Evolutionary conservation across 23 red algal species (phyloP).

Genomic region (Agarophyton chilense): DNA sequence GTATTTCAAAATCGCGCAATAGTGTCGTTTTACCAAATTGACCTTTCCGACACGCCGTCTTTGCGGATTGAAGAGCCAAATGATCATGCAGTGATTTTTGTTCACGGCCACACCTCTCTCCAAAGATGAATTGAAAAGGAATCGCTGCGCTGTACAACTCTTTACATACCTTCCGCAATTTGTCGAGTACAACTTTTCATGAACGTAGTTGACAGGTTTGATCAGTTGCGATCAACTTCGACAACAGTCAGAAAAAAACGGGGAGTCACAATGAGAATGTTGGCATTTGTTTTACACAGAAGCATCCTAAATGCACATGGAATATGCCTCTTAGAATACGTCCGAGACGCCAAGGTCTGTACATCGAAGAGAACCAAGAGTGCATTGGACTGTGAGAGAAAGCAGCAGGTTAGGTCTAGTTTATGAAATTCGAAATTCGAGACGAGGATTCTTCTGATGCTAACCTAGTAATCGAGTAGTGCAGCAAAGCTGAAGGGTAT

Average conservation of each 20-base stretch:
- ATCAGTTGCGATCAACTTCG: constrained; percentile 6
- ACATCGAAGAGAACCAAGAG: not conserved
- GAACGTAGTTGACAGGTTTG: constrained; percentile 26
- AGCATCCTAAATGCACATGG: not conserved
- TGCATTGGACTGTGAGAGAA: not conserved
- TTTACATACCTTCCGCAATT: not conserved
- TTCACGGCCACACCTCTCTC: not conserved
- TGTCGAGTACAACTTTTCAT: not conserved
- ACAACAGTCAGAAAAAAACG: not conserved
- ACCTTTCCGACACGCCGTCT: not conserved
- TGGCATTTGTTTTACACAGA: constrained; percentile 3
- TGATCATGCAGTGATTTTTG: not conserved
- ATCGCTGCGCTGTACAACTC: not conserved
- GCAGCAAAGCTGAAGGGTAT: constrained; percentile 52
- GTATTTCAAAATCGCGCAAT: not conserved
- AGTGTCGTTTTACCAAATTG: constrained; percentile 8
- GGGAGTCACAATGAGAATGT: constrained; percentile 8
- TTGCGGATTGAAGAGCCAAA: not conserved
- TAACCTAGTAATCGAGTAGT: constrained; percentile 23
- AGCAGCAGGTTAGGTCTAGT: not conserved
- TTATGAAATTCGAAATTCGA: not conserved
- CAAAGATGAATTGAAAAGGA: not conserved
- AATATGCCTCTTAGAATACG: not conserved
- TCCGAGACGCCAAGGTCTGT: not conserved
- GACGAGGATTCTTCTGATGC: not conserved